These are phyloP conservation scores for Chlamydomonas applanata DNA, from an alignment of 139 green algal species.

Conservation along the genomic window DNA sequence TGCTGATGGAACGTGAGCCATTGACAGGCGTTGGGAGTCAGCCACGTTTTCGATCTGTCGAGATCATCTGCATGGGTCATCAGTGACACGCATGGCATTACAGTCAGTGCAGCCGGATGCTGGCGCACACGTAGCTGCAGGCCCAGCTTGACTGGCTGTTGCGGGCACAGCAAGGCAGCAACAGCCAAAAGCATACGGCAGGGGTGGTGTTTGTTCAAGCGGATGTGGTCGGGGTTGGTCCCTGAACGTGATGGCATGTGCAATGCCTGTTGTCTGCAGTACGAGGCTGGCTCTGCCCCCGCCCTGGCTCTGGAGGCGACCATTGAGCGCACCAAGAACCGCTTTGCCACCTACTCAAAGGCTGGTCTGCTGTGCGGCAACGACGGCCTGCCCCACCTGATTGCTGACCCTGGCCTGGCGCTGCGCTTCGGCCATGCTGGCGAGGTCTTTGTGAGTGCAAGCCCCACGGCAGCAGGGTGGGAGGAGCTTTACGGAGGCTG, in stretches of 20 bases:
- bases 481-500: not conserved
- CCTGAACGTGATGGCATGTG: not conserved
- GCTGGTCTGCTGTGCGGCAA: slow-evolving; percentile 93
- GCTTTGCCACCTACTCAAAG: slow-evolving; percentile 92
- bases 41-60: too few species aligned
- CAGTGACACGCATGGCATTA: too few species aligned
- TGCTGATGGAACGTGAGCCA: too few species aligned
- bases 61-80: too few species aligned
- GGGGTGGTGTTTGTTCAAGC: too few species aligned
- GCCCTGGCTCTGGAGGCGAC: slow-evolving; percentile 90
- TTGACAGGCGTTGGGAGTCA: too few species aligned
- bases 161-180: too few species aligned
- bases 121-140: too few species aligned
- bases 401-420: slow-evolving; percentile 93
- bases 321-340: slow-evolving; percentile 90
- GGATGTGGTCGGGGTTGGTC: too few species aligned
- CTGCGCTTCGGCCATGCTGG: slow-evolving; percentile 91
- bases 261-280: slow-evolving; percentile 83
- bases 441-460: slow-evolving; percentile 86
- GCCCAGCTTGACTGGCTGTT: too few species aligned
- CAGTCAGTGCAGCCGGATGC: too few species aligned
- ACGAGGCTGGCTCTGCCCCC: slow-evolving; percentile 84
- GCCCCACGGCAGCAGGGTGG: not conserved
- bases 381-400: slow-evolving; percentile 97
- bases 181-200: too few species aligned